Evolutionary conservation across 2,329 filamentous ascomycete species (phyloP).

Genomic region (Fusarium sarcochroum): DNA sequence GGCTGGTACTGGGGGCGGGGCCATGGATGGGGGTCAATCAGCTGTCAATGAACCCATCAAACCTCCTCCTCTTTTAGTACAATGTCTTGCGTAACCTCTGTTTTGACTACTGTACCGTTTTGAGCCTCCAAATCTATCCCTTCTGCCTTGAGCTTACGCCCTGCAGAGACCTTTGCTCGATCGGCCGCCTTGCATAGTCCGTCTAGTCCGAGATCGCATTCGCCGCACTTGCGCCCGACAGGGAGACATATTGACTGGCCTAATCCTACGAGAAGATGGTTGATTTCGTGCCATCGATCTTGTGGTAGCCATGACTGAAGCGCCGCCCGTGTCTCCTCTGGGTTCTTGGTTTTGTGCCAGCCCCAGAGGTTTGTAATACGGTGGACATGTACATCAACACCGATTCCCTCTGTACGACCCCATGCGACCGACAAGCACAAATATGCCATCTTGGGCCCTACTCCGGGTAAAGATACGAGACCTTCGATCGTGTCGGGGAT

Average conservation of each 20-base stretch:
- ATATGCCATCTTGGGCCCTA: conserved; percentile 96
- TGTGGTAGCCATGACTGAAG: conserved; percentile 86
- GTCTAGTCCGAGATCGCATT: conserved; percentile 83
- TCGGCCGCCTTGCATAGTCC: conserved; percentile 84
- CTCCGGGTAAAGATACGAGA: conserved; percentile 83
- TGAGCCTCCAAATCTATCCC: conserved; percentile 45
- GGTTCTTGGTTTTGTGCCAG: conserved; percentile 85
- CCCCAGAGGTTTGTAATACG: conserved; percentile 95
- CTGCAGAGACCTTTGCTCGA: conserved; percentile 71
- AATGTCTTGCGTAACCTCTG: conserved; percentile 40
- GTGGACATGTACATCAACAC: conserved; percentile 95
- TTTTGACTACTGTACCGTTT: conserved; percentile 42
- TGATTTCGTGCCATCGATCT: conserved; percentile 93
- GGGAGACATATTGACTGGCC: conserved; percentile 90
- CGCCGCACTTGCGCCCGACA: conserved; percentile 83
- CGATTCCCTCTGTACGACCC: conserved; percentile 79
- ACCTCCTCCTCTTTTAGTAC: conserved; percentile 51
- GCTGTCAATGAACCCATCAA: conserved; percentile 30
- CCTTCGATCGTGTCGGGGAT: conserved; percentile 85
- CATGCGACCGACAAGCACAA: conserved; percentile 84
- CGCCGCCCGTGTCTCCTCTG: conserved; percentile 83
- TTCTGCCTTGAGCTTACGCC: conserved; percentile 61
- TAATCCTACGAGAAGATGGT: conserved; percentile 87
- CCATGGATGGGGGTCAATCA: conserved; percentile 29
- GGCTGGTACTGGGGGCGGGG: conserved; percentile 43